These are phyloP conservation scores for Gyrodon lividus DNA, from an alignment of 768 basidiomycete genomes.

Conservation along the genomic window DNA sequence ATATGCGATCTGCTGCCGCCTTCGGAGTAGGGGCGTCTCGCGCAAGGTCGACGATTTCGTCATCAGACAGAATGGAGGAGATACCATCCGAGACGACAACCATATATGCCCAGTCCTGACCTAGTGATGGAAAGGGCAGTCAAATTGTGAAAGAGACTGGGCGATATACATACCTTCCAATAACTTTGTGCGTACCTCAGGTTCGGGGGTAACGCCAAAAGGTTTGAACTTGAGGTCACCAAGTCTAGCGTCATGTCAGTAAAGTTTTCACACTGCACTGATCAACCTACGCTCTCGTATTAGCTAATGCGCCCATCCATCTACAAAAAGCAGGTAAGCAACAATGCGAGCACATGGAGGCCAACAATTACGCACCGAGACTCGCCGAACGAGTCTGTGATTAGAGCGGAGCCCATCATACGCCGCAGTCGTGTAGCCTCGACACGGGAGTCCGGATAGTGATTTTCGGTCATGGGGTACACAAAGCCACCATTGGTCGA, in stretches of 20 bases:
- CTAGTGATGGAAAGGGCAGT: constrained; percentile 38
- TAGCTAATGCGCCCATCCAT: constrained; percentile 94
- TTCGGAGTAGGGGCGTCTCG: constrained; percentile 70
- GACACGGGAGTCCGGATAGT: constrained; percentile 89
- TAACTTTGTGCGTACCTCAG: constrained; percentile 76
- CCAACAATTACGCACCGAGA: constrained; percentile 51
- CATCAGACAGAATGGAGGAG: constrained; percentile 87
- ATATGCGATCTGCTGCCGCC: constrained; percentile 76
- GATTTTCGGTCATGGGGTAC: constrained; percentile 88
- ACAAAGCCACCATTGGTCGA: constrained; percentile 69
- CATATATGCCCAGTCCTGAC: constrained; percentile 81
- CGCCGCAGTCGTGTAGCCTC: constrained; percentile 83
- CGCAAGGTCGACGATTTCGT: constrained; percentile 91
- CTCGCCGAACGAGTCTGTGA: constrained; percentile 95
- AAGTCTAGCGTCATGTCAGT: constrained; percentile 46
- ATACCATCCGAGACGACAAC: constrained; percentile 93
- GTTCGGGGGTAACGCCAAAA: constrained; percentile 91
- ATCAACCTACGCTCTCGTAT: constrained; percentile 75
- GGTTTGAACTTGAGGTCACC: constrained; percentile 89
- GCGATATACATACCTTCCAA: constrained; percentile 56
- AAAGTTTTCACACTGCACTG: background rate
- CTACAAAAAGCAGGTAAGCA: constrained; percentile 35
- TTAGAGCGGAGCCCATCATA: constrained; percentile 86
- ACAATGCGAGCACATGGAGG: background rate
- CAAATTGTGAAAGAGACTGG: background rate